These are phyloP conservation scores for Clausena lansium DNA, from an alignment of 345 rosid genomes.

Conservation along the genomic window DNA sequence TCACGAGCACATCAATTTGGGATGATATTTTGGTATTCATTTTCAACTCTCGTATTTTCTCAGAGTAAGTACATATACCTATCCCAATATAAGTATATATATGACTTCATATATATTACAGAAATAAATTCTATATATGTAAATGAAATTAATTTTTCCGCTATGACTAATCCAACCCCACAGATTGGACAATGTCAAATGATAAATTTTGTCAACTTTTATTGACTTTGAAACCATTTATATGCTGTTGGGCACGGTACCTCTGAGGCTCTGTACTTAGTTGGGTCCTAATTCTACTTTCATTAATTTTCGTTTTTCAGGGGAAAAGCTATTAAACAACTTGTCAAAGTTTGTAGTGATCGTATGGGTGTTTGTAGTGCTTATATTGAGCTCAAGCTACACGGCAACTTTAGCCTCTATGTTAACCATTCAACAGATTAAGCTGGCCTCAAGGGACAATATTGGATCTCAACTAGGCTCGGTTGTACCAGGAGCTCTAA, in stretches of 20 bases:
- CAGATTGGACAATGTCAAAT: too few species aligned
- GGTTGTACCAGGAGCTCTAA: background rate
- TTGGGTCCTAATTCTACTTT: too few species aligned
- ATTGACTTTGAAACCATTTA: too few species aligned
- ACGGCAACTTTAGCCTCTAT: conserved; percentile 9
- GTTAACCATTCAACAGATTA: background rate
- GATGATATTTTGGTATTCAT: conserved; percentile 11
- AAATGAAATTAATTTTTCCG: too few species aligned
- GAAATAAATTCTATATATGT: too few species aligned
- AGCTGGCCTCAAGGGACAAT: background rate
- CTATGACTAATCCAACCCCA: too few species aligned
- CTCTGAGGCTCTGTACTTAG: too few species aligned
- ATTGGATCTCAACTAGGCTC: background rate
- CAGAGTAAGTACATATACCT: background rate
- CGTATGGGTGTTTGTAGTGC: conserved; percentile 34
- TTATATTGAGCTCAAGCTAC: conserved; percentile 40
- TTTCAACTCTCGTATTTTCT: conserved; percentile 12
- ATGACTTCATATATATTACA: too few species aligned
- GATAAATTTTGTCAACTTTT: too few species aligned
- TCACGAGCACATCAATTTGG: background rate
- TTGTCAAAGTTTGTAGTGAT: conserved; percentile 35
- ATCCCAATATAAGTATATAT: too few species aligned
- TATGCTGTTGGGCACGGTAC: too few species aligned
- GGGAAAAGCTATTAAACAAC: conserved; percentile 28
- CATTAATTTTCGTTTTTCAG: background rate